Evolutionary conservation across 768 basidiomycete genomes (phyloP).

Genomic region (Hericium coralloides): DNA sequence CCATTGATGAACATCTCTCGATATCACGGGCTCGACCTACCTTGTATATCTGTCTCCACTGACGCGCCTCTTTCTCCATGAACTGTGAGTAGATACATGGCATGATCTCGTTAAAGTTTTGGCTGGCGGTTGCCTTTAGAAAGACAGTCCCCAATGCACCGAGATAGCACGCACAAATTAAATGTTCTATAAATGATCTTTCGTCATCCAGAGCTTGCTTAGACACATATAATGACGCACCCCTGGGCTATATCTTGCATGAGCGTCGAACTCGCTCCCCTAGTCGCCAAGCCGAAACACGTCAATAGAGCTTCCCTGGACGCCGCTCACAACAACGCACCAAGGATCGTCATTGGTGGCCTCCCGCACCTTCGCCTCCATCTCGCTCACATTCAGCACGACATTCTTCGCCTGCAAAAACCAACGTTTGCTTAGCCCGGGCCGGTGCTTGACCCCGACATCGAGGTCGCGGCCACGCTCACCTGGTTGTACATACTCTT

Average conservation of each 20-base stretch:
- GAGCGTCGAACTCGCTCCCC: constrained; percentile 95
- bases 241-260: constrained; percentile 99
- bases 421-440: background rate
- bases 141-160: background rate
- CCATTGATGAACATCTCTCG: background rate
- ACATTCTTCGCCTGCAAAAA: constrained; percentile 78
- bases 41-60: constrained; percentile 99
- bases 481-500: constrained; percentile 94
- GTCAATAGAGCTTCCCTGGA: background rate
- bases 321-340: constrained; percentile 36
- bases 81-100: constrained; percentile 91
- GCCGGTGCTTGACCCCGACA: background rate
- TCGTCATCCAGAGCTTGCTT: too few relatives aligned
- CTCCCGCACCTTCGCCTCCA: background rate
- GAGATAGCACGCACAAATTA: constrained; percentile 65
- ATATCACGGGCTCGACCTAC: constrained; percentile 25
- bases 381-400: constrained; percentile 87
- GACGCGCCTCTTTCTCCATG: constrained; percentile 96
- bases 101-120: constrained; percentile 99
- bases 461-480: constrained; percentile 1
- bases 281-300: constrained; percentile 22
- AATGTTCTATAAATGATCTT: constrained; percentile 64
- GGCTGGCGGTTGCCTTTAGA: constrained; percentile 35
- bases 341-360: constrained; percentile 67
- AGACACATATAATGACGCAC: constrained; percentile 35